Base-by-base conservation (phyloP, 2,329 filamentous ascomycete species). In the Leptographium radiaticola region DNA sequence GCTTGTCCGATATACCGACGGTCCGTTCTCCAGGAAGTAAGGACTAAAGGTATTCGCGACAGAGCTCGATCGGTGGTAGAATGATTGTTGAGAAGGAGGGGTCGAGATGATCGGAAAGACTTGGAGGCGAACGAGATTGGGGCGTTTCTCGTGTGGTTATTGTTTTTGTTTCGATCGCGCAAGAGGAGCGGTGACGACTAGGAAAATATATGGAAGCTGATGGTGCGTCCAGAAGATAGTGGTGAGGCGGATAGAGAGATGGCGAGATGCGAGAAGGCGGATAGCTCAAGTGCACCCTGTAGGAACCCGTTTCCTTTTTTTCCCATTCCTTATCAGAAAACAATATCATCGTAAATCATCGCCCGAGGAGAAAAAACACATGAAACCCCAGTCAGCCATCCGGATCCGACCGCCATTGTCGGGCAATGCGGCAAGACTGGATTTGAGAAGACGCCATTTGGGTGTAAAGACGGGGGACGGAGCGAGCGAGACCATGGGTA, bases 281-380 rank as follows among this genome's bases (percentile, higher is more conserved):
- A 57, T 63, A 71, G 70, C 64, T 71, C 63, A 70, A 65, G 63
- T 71, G 70, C 65, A 73, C 66, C 71, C 58, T 49, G 44, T 39
- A 47, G 47, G 39, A 54, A 46, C 47, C 48, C 44, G 45, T 48
- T 56, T 50, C 34, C 42, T 48, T 50, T 48, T 54, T 52, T 54
- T 55, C 45, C 52, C 53, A 51, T 57, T 57, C 51, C 53, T 53
- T 47, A 25, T 36, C 46, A 40, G 47, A 56, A 54, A 51, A 52
- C 5, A 53, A 54, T 56, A 52, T 57, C 55, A 49, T 56, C 58
- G 53, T 59, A 47, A 58, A 57, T 59, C 58, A 59, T 59, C 53
- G 57, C 55, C 56, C 51, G 53, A n/a, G 52, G 49, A 55, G 36
- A 55, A 54, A 54, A 51, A 55, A 33, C 38, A 31, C 49, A 54